A percentile compares a stretch with the other conserved stretches of the same genome.
phyloP scores from a whole-genome alignment of 164 flowering plant species.

The Tinospora cordifolia region DNA sequence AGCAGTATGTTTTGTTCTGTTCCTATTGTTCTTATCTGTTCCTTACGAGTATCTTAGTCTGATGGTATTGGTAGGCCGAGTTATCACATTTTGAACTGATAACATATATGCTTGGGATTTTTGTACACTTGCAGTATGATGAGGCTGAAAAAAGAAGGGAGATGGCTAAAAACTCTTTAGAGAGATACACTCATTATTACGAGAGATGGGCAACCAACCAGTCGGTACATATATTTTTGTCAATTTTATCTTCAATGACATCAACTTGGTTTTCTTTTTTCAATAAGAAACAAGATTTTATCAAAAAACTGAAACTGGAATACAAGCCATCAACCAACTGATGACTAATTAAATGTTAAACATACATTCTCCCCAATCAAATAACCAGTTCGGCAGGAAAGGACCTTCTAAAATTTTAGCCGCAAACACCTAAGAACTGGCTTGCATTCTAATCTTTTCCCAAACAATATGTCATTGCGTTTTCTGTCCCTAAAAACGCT shows the following conservation, averaged over 20 bases:
- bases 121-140: conserved; percentile 42
- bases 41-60: background rate
- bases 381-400: no score
- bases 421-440: no score
- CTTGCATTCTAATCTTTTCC: no score
- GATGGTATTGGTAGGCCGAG: background rate
- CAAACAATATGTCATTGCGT: no score
- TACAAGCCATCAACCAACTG: no score
- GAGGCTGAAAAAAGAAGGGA: conserved; percentile 71
- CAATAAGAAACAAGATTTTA: no score
- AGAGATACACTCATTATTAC: conserved; percentile 85
- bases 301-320: no score
- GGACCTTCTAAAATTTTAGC: no score
- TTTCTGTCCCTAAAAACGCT: no score
- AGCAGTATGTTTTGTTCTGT: conserved; percentile 33
- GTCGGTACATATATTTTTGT: conserved; percentile 39
- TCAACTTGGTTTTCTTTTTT: no score
- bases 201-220: conserved; percentile 94
- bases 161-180: conserved; percentile 74
- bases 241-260: conserved; percentile 18
- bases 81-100: background rate
- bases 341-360: no score
- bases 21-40: background rate
- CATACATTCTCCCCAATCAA: no score
- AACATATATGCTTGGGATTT: conserved; percentile 19